Conservation (phyloP, 192 early-diverging fungal species). For the Chytriomyces hyalinus region DNA sequence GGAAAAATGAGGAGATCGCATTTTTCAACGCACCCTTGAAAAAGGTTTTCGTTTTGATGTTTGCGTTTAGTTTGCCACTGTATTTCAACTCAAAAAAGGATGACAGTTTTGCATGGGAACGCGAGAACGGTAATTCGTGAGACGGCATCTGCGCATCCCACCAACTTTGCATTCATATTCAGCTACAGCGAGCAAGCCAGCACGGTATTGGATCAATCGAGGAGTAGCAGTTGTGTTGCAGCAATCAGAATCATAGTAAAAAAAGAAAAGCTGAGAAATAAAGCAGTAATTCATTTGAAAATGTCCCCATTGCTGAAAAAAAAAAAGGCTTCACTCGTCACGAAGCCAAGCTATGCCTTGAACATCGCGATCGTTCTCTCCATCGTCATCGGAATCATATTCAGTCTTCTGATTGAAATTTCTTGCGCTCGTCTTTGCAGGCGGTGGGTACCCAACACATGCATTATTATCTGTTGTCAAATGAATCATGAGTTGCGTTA, state of each 20-base stretch:
- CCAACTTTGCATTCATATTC: slow-evolving; percentile 65
- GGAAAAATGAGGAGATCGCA: no score
- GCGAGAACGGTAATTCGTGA: no score
- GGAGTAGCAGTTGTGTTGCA: slow-evolving; percentile 57
- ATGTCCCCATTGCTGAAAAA: no score
- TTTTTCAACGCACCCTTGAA: no score
- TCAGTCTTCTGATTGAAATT: neutral
- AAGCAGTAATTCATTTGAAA: no score
- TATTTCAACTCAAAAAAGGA: no score
- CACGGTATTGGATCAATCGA: slow-evolving; percentile 61
- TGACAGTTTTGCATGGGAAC: no score
- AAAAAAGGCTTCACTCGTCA: slow-evolving; percentile 3
- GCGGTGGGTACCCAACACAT: slow-evolving; percentile 20
- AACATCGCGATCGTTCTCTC: slow-evolving; percentile 11
- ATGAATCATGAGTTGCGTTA: no score
- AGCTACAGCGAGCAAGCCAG: slow-evolving; percentile 46
- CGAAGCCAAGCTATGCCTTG: slow-evolving; percentile 15
- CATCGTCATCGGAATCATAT: neutral
- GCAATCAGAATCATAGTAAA: slow-evolving; percentile 26
- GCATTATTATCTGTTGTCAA: slow-evolving; percentile 2
- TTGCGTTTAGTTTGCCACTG: no score
- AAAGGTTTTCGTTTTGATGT: no score
- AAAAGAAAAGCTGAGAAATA: no score
- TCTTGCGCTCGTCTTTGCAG: neutral
- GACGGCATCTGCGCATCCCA: slow-evolving; percentile 60